Evolutionary conservation across 2,329 filamentous ascomycete genomes (phyloP).

Genomic region (Fusarium sp.): DNA sequence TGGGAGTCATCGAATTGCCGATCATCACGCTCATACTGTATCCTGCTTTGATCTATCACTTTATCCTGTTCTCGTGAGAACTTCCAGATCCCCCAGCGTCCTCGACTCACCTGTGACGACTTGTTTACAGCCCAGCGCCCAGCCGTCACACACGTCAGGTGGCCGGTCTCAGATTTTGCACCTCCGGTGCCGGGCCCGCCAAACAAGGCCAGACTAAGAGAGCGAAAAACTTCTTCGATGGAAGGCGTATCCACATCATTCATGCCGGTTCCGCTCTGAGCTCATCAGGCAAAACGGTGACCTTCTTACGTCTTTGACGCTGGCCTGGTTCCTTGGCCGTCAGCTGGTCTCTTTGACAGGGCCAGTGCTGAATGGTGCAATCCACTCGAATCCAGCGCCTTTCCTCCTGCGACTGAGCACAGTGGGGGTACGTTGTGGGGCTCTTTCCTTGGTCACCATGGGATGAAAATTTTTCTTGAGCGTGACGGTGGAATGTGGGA

Average conservation of each 20-base stretch:
- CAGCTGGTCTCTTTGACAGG: slow-evolving; percentile 6
- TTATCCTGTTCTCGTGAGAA: slow-evolving; percentile 2
- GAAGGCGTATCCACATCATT: neutral
- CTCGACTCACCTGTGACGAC: neutral
- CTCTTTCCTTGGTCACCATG: neutral
- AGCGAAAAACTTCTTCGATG: neutral
- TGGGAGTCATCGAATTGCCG: neutral
- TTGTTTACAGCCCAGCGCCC: neutral
- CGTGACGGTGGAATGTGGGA: slow-evolving; percentile 16
- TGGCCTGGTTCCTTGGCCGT: slow-evolving; percentile 1
- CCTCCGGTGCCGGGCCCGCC: slow-evolving; percentile 34
- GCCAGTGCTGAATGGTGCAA: slow-evolving; percentile 26
- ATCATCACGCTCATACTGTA: neutral
- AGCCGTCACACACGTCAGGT: slow-evolving; percentile 3
- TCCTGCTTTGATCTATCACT: slow-evolving; percentile 2
- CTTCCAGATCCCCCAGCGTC: neutral
- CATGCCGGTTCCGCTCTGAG: slow-evolving; percentile 26
- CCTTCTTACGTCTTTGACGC: slow-evolving; percentile 31
- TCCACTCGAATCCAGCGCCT: neutral
- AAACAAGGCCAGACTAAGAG: slow-evolving; percentile 31
- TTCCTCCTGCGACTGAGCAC: slow-evolving; percentile 23
- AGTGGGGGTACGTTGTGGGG: slow-evolving; percentile 21
- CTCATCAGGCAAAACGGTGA: slow-evolving; percentile 31
- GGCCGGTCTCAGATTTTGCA: neutral
- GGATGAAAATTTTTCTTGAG: slow-evolving; percentile 34